These are phyloP conservation scores for Mycena latifolia DNA, from an alignment of 768 basidiomycete genomes.

Conservation along the genomic window DNA sequence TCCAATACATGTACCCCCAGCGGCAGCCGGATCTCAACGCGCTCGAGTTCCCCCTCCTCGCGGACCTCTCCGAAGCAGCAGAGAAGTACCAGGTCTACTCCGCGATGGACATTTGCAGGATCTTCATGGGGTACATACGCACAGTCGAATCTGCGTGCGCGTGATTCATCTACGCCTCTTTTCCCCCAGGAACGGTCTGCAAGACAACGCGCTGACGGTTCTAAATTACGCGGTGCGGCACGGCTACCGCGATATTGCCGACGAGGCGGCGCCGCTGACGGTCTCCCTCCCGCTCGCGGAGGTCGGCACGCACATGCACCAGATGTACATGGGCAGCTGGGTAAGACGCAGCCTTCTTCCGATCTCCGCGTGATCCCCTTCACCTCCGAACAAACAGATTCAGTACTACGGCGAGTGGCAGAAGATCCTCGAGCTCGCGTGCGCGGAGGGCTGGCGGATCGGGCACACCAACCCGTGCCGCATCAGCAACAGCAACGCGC, in stretches of 20 bases:
- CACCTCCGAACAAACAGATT: constrained; percentile 13
- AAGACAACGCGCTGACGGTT: constrained; percentile 36
- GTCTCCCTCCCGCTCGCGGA: constrained; percentile 34
- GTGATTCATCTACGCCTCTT: background rate
- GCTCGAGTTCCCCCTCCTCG: constrained; percentile 30
- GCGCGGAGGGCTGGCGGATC: constrained; percentile 35
- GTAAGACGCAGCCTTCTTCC: constrained; percentile 5
- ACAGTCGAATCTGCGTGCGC: background rate
- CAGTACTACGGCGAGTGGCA: constrained; percentile 36
- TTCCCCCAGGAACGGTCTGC: constrained; percentile 25
- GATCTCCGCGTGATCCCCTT: background rate
- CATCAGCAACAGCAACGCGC: constrained; percentile 27
- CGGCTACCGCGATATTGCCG: constrained; percentile 37
- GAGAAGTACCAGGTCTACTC: constrained; percentile 41
- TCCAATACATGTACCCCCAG: constrained; percentile 38
- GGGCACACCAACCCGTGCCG: constrained; percentile 32
- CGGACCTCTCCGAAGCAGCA: constrained; percentile 37
- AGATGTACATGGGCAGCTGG: constrained; percentile 35
- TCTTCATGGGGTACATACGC: constrained; percentile 36
- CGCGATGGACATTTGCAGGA: constrained; percentile 36
- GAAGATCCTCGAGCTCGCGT: constrained; percentile 32
- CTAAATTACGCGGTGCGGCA: constrained; percentile 39
- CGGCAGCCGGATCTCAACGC: constrained; percentile 37
- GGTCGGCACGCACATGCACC: constrained; percentile 32
- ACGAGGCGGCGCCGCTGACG: constrained; percentile 35